Base-by-base conservation (phyloP, 441 rosid species). In the Eugenia klotzschiana region DNA sequence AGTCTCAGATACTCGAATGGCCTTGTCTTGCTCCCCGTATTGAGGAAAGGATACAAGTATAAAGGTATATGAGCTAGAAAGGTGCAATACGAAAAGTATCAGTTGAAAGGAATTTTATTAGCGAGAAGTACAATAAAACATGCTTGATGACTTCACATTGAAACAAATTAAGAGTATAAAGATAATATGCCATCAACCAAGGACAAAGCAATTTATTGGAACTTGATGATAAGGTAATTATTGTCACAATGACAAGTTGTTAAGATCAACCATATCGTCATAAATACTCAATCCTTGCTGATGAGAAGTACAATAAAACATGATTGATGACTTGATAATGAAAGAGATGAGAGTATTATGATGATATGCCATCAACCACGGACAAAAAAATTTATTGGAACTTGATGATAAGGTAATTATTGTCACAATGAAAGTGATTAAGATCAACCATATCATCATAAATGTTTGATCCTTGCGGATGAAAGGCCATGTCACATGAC, bases 1-100 rank as follows among this genome's bases (percentile, higher is more conserved):
- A 95, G 98, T 88, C 99, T 91, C 89, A 97, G 80, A 87, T 97
- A 97, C 87, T 96, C 98, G 69, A 94, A 97, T 84, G 99, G 98
- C 89, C 98, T 94, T 46, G 98, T 93, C 92, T 97, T 97, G 89
- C 98, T 97, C 37, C 96, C 93, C 83, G 99, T 97, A 81, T 97
- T 95, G 29, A 97, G 98, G 90, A 97, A 97, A 80, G 99, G 98
- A 54, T 97, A 97, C 74, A 97, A 90, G 90, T 97, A 97, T 80
- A 97, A 84, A 51, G 99, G 98, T 87, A 97, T 97, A 89, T 95
- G 99, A 90, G 98, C 99, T 95, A 96, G 85, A 89, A 84, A 81
- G 69, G 58, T 64, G 77, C 15, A 33, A 64, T 20, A 64, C 33
- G 46, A 33, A 64, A 64, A 33, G 46, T 64, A 64, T 64, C 46